Evolutionary conservation across 1,284 basidiomycete species (phyloP).

Genomic region (Cutaneotrichosporon cavernicola): DNA sequence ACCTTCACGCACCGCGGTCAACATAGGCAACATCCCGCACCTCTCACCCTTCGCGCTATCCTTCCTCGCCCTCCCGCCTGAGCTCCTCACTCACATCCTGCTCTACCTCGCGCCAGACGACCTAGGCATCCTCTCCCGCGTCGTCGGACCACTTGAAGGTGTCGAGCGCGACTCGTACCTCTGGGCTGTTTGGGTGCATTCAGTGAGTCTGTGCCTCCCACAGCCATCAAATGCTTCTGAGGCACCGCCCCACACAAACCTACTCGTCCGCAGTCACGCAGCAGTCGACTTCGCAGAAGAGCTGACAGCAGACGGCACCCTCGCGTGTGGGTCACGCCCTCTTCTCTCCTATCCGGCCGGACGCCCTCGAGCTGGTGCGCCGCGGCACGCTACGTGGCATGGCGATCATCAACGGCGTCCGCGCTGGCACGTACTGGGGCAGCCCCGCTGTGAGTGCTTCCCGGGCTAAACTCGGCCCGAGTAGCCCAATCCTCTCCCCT

Average conservation of each 20-base stretch:
- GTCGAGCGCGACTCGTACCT: conserved; percentile 30
- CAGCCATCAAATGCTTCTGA: neutral
- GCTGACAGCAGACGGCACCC: conserved; percentile 27
- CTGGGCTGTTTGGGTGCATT: conserved; percentile 25
- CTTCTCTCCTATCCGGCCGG: conserved; percentile 31
- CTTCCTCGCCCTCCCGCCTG: conserved; percentile 28
- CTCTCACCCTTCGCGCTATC: conserved; percentile 18
- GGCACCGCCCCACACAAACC: neutral
- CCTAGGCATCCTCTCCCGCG: conserved; percentile 29
- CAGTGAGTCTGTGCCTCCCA: conserved; percentile 16
- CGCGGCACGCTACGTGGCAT: conserved; percentile 31
- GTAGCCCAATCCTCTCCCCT: neutral
- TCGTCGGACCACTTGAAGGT: conserved; percentile 25
- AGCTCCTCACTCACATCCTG: conserved; percentile 31
- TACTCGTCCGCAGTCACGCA: neutral
- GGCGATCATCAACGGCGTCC: conserved; percentile 26
- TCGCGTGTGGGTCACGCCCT: conserved; percentile 26
- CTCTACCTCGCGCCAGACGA: conserved; percentile 32
- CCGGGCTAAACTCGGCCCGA: neutral
- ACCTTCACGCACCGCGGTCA: neutral
- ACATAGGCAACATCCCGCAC: neutral
- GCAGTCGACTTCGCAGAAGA: neutral
- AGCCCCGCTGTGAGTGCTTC: conserved; percentile 23
- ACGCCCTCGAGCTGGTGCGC: conserved; percentile 30
- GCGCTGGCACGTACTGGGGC: conserved; percentile 27